Conservation (phyloP, 208 protist genomes). For the Entamoeba nuttalli region DNA sequence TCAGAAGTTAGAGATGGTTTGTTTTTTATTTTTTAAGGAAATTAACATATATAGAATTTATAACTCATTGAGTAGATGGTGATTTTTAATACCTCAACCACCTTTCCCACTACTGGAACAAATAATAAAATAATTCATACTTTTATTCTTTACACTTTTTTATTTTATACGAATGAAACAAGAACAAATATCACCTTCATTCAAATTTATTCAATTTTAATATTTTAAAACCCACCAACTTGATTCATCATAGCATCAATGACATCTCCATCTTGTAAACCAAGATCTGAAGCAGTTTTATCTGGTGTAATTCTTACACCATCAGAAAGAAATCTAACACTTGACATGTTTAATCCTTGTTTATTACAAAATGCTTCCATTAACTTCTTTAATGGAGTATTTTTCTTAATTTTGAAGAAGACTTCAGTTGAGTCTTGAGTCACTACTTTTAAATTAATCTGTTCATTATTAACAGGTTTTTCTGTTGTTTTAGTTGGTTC, state of each 20-base stretch:
- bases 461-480: neutral
- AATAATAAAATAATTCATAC: no score
- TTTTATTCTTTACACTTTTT: no score
- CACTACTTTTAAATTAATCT: neutral
- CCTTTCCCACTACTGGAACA: no score
- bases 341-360: neutral
- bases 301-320: neutral
- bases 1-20: neutral
- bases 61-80: no score
- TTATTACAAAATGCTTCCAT: neutral
- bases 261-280: conserved; percentile 4
- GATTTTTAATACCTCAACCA: no score
- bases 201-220: neutral
- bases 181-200: neutral
- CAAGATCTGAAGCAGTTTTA: neutral
- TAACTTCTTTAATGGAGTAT: conserved; percentile 2
- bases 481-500: neutral
- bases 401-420: conserved; percentile 5
- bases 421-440: conserved; percentile 2
- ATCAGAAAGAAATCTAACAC: neutral
- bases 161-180: no score
- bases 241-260: conserved; percentile 13
- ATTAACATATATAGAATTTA: no score
- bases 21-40: no score
- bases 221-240: conserved; percentile 2